Conservation (phyloP, 2,329 filamentous ascomycete species). For the Aspergillus floridensis region DNA sequence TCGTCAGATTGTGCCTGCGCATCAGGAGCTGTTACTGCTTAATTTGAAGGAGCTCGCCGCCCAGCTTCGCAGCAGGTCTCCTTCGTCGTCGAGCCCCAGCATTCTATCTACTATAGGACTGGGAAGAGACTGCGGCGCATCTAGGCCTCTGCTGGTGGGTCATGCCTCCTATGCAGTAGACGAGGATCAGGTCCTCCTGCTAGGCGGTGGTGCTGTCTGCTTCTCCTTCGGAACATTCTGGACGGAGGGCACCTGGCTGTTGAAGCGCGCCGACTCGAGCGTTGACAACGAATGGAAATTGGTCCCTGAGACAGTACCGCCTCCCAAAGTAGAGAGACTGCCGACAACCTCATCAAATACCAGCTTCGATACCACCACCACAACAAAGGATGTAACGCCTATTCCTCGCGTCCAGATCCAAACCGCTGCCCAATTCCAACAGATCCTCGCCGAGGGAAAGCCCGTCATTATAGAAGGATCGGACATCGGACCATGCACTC, state of each 20-base stretch:
- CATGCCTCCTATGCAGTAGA: constrained; percentile 54
- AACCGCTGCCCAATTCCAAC: constrained; percentile 57
- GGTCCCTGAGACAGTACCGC: constrained; percentile 20
- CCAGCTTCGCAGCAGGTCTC: constrained; percentile 19
- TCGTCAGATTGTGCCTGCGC: constrained; percentile 36
- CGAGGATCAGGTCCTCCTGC: constrained; percentile 56
- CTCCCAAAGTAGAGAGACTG: constrained; percentile 10
- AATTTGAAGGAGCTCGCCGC: constrained; percentile 21
- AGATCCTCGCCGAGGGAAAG: constrained; percentile 56
- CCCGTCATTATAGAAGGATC: constrained; percentile 66
- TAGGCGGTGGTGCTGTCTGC: constrained; percentile 81
- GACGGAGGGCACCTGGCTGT: constrained; percentile 61
- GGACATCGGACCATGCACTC: constrained; percentile 65
- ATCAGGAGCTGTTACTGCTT: constrained; percentile 55
- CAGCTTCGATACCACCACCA: constrained; percentile 15
- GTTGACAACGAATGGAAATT: constrained; percentile 34
- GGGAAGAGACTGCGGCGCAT: constrained; percentile 29
- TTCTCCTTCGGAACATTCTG: constrained; percentile 89
- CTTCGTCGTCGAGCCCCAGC: constrained; percentile 18
- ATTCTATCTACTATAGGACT: constrained; percentile 30
- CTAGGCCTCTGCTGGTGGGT: constrained; percentile 69
- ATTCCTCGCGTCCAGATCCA: constrained; percentile 56
- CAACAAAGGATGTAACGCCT: constrained; percentile 11
- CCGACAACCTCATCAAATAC: background rate
- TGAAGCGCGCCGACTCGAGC: constrained; percentile 35